These are phyloP conservation scores for Alternaria dauci DNA, from an alignment of 2,329 filamentous ascomycete genomes.

Conservation along the genomic window DNA sequence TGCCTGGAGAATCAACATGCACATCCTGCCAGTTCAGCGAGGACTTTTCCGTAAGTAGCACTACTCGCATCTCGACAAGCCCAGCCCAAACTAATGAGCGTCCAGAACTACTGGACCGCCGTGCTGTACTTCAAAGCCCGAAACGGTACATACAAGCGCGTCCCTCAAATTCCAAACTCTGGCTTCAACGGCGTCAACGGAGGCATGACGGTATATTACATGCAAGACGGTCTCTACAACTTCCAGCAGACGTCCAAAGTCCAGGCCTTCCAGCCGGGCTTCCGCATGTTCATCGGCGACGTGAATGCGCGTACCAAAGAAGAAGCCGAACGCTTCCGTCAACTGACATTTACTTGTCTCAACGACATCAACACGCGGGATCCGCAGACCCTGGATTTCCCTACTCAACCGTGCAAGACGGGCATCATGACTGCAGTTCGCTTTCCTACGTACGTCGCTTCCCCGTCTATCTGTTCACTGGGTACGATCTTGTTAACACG, in stretches of 20 bases:
- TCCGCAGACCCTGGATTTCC: constrained; percentile 54
- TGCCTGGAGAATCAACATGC: constrained; percentile 36
- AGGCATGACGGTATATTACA: constrained; percentile 44
- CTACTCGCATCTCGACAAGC: too few relatives aligned
- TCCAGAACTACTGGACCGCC: constrained; percentile 43
- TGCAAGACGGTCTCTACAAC: constrained; percentile 40
- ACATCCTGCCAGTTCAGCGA: constrained; percentile 42
- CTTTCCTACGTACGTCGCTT: constrained; percentile 41
- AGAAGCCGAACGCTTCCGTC: constrained; percentile 52
- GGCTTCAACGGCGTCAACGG: constrained; percentile 40
- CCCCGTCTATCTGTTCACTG: neutral
- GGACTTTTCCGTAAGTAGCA: constrained; percentile 28
- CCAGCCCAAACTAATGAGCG: neutral
- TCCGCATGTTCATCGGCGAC: constrained; percentile 41
- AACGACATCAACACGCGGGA: constrained; percentile 50
- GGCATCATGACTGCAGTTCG: constrained; percentile 57
- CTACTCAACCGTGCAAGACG: constrained; percentile 50
- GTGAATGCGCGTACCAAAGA: constrained; percentile 40
- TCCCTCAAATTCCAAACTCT: constrained; percentile 35
- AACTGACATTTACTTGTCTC: constrained; percentile 58
- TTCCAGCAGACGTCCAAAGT: constrained; percentile 47
- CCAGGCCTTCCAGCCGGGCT: constrained; percentile 52
- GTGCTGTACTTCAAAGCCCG: constrained; percentile 43
- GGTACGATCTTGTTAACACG: neutral
- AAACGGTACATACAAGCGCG: constrained; percentile 40